These are phyloP conservation scores for Phialophora expanda DNA, from an alignment of 2,329 filamentous ascomycete species.

Conservation along the genomic window DNA sequence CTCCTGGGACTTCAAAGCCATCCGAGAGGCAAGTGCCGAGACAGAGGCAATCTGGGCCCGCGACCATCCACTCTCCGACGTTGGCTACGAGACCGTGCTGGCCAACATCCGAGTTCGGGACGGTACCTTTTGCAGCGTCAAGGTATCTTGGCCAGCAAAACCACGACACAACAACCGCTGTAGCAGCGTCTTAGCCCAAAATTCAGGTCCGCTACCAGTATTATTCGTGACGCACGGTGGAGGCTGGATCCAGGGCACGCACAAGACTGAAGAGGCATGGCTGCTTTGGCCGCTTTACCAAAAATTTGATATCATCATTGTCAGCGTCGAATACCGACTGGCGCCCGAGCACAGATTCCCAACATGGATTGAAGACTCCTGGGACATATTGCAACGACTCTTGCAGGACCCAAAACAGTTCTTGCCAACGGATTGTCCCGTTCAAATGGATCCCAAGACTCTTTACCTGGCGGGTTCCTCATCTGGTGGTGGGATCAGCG, in stretches of 20 bases:
- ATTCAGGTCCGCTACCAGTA: slow-evolving; percentile 3
- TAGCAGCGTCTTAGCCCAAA: not conserved
- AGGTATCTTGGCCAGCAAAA: slow-evolving; percentile 17
- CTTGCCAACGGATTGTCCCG: not conserved
- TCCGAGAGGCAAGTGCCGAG: slow-evolving; percentile 4
- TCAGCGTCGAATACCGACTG: slow-evolving; percentile 42
- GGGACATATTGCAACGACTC: slow-evolving; percentile 35
- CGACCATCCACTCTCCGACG: slow-evolving; percentile 12
- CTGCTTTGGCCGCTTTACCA: slow-evolving; percentile 26
- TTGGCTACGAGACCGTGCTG: slow-evolving; percentile 22
- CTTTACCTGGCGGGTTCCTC: slow-evolving; percentile 51
- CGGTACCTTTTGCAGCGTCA: slow-evolving; percentile 22
- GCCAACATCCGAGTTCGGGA: slow-evolving; percentile 22
- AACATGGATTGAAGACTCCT: slow-evolving; percentile 38
- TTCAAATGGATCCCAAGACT: slow-evolving; percentile 44
- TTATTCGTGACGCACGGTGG: slow-evolving; percentile 29
- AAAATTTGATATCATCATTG: slow-evolving; percentile 30
- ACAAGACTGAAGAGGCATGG: slow-evolving; percentile 24
- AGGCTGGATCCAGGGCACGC: slow-evolving; percentile 28
- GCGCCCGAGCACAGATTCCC: slow-evolving; percentile 41
- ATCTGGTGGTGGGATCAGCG: slow-evolving; percentile 51
- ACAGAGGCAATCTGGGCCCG: slow-evolving; percentile 11
- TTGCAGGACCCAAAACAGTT: slow-evolving; percentile 21
- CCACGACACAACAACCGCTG: not conserved
- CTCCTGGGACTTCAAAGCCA: slow-evolving; percentile 3